Conservation (phyloP, 345 rosid species). For the Turritis glabra region DNA sequence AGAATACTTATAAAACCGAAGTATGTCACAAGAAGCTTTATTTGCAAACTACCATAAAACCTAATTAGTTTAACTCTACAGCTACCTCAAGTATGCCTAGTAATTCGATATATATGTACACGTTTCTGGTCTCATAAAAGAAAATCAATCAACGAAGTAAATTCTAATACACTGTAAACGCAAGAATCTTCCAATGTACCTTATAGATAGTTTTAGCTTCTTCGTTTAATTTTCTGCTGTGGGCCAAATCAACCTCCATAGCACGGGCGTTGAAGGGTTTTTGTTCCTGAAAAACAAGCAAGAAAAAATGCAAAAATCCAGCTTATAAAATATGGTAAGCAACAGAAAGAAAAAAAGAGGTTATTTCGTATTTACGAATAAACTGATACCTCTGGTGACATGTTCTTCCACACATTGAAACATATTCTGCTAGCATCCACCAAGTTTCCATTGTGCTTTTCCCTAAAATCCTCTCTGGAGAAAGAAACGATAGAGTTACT, state of each 20-base stretch:
- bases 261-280: conserved; percentile 51
- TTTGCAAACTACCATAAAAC: neutral
- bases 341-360: neutral
- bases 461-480: conserved; percentile 54
- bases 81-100: neutral
- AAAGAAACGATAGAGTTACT: neutral
- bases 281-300: conserved; percentile 50
- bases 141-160: neutral
- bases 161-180: neutral
- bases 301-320: neutral
- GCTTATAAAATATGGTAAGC: neutral
- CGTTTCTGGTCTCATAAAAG: neutral
- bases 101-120: neutral
- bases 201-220: conserved; percentile 22
- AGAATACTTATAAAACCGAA: neutral
- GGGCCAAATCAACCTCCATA: conserved; percentile 38
- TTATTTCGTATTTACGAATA: neutral
- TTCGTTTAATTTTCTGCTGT: conserved; percentile 18
- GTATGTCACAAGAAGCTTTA: neutral
- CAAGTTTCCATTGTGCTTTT: conserved; percentile 17
- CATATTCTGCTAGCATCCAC: conserved; percentile 55
- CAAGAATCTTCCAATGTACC: conserved; percentile 16
- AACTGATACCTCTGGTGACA: conserved; percentile 58
- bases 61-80: conserved; percentile 6
- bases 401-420: conserved; percentile 65